These are phyloP conservation scores for Eucalyptus curtisii DNA, from an alignment of 345 rosid species.

Conservation along the genomic window DNA sequence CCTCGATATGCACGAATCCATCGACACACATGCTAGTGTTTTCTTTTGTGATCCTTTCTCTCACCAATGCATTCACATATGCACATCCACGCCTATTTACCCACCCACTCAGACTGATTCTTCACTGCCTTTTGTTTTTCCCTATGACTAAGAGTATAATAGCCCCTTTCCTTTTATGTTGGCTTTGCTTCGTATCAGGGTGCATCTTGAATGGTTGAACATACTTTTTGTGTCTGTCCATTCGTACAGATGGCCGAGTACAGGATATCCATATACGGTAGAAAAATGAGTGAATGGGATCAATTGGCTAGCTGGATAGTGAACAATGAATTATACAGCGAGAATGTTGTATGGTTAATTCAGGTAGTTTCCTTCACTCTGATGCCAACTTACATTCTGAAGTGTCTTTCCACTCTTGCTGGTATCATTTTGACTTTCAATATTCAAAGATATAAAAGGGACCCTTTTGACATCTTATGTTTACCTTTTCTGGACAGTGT, in stretches of 20 bases:
- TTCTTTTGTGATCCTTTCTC: neutral
- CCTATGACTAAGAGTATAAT: neutral
- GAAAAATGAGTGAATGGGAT: constrained; percentile 99
- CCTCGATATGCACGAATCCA: neutral
- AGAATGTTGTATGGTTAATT: constrained; percentile 97
- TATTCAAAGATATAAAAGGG: neutral
- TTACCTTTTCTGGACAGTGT: neutral
- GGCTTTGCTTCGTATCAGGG: neutral
- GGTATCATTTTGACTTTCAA: neutral
- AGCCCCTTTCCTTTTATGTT: neutral
- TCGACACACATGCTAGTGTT: neutral
- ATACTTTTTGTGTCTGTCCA: neutral
- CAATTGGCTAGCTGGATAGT: constrained; percentile 99
- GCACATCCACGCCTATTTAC: neutral
- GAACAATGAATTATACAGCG: constrained; percentile 92
- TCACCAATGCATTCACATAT: neutral
- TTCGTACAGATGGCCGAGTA: constrained; percentile 91
- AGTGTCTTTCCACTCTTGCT: neutral
- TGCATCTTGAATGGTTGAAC: neutral
- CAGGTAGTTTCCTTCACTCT: constrained; percentile 40
- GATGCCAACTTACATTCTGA: neutral
- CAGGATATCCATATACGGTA: constrained; percentile 91
- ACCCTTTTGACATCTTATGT: neutral
- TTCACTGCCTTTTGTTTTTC: neutral
- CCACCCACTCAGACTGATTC: neutral